phyloP scores from a whole-genome alignment of 176 grass and related monocot species.

The Olyra latifolia region DNA sequence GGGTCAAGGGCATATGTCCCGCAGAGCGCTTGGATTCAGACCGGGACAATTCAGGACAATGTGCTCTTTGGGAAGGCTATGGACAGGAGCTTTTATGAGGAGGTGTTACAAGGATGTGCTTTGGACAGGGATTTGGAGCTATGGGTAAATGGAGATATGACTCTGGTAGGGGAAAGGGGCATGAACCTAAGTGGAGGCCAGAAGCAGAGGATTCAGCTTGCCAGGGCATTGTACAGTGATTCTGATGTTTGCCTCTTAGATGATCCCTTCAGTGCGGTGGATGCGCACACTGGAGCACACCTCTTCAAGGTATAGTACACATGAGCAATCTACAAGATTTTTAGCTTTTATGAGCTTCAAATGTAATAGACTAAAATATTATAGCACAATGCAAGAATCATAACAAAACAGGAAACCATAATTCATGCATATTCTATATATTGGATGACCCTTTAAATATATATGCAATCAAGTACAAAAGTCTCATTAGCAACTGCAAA shows the following conservation, averaged over 20 bases:
- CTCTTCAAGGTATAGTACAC: slow-evolving; percentile 65
- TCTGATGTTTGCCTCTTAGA: slow-evolving; percentile 79
- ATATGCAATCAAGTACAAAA: not conserved
- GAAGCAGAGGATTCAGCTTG: slow-evolving; percentile 94
- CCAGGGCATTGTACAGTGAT: slow-evolving; percentile 76
- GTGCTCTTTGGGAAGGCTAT: slow-evolving; percentile 83
- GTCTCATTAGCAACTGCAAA: slow-evolving; percentile 12
- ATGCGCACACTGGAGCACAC: slow-evolving; percentile 77
- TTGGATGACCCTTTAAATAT: not conserved
- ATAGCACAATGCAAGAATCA: not conserved
- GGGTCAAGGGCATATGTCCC: slow-evolving; percentile 74
- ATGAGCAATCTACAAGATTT: slow-evolving; percentile 16
- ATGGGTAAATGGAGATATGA: slow-evolving; percentile 76
- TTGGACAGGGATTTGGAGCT: slow-evolving; percentile 71
- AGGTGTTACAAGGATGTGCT: slow-evolving; percentile 75
- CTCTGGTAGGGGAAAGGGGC: slow-evolving; percentile 74
- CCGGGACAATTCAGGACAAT: slow-evolving; percentile 71
- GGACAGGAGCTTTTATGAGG: slow-evolving; percentile 59
- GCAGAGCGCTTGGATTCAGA: slow-evolving; percentile 79
- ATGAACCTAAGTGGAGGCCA: slow-evolving; percentile 92
- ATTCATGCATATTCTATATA: not conserved
- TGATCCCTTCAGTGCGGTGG: slow-evolving; percentile 93
- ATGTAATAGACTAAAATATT: not conserved
- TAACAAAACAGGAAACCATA: not conserved
- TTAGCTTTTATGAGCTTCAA: slow-evolving; percentile 1